Evolutionary conservation across 2,329 filamentous ascomycete genomes (phyloP).

Genomic region (Scorias spongiosa): DNA sequence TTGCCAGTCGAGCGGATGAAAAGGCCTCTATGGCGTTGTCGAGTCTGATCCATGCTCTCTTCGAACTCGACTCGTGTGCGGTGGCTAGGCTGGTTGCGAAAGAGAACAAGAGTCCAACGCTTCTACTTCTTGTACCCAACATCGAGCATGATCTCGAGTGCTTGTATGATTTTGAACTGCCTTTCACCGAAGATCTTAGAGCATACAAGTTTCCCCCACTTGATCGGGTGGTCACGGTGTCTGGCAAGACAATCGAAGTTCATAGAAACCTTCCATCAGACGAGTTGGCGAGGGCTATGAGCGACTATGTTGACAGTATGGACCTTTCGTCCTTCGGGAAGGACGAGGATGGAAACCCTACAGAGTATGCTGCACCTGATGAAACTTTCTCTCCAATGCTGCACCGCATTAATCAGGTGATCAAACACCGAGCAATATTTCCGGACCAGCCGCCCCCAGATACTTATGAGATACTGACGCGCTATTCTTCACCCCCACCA

Average conservation of each 20-base stretch:
- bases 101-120: slow-evolving; percentile 59
- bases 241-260: slow-evolving; percentile 61
- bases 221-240: slow-evolving; percentile 76
- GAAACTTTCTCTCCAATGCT: slow-evolving; percentile 72
- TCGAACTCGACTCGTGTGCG: slow-evolving; percentile 72
- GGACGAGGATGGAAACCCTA: slow-evolving; percentile 53
- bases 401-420: slow-evolving; percentile 77
- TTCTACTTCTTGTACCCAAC: slow-evolving; percentile 66
- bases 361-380: slow-evolving; percentile 63
- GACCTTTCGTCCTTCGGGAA: slow-evolving; percentile 57
- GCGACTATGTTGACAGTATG: slow-evolving; percentile 84
- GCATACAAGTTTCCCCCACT: slow-evolving; percentile 84
- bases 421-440: slow-evolving; percentile 67
- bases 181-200: slow-evolving; percentile 84
- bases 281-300: slow-evolving; percentile 67
- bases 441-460: slow-evolving; percentile 49
- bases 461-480: slow-evolving; percentile 48
- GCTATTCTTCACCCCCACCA: slow-evolving; percentile 57
- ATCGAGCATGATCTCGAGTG: slow-evolving; percentile 71
- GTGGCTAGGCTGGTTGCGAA: slow-evolving; percentile 76
- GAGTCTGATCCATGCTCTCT: slow-evolving; percentile 74
- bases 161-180: slow-evolving; percentile 75
- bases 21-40: slow-evolving; percentile 73
- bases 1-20: slow-evolving; percentile 64
- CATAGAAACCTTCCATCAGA: slow-evolving; percentile 71